Percentiles rank a stretch among this genome's conserved stretches.
Evolutionary conservation across 768 basidiomycete genomes (phyloP).

Genomic region (Fomitopsis serialis): DNA sequence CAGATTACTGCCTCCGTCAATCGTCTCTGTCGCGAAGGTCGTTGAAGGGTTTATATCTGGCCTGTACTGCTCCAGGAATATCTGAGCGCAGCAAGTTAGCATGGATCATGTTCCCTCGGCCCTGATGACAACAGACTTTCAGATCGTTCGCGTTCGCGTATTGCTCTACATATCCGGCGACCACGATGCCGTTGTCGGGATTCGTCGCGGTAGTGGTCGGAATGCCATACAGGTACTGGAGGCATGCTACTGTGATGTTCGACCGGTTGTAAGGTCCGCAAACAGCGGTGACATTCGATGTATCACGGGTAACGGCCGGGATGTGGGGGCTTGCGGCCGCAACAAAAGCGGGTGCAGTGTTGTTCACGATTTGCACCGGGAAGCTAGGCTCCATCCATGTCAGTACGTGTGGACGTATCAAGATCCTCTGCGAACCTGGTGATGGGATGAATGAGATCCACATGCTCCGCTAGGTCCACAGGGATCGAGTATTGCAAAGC

Average conservation of each 20-base stretch:
- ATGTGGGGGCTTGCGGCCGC: neutral
- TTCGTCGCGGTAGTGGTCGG: conserved; percentile 13
- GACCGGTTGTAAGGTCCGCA: conserved; percentile 9
- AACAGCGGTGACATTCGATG: conserved; percentile 16
- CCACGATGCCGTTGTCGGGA: conserved; percentile 12
- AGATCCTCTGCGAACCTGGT: conserved; percentile 14
- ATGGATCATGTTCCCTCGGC: no score
- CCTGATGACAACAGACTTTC: conserved; percentile 18
- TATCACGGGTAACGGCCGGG: neutral
- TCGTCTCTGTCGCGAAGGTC: neutral
- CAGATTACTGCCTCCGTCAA: conserved; percentile 10
- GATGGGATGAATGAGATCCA: conserved; percentile 28
- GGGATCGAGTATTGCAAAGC: no score
- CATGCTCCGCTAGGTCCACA: conserved; percentile 19
- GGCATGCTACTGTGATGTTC: conserved; percentile 16
- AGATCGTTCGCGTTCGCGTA: conserved; percentile 18
- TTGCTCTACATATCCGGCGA: conserved; percentile 17
- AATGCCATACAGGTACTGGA: conserved; percentile 19
- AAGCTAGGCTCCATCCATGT: conserved; percentile 14
- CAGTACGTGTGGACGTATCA: neutral
- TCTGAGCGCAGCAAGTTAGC: no score
- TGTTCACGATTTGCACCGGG: neutral
- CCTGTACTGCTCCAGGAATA: conserved; percentile 11
- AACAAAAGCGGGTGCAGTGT: neutral
- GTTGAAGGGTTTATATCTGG: conserved; percentile 8